Evolutionary conservation across 208 protist genomes (phyloP).

Genomic region (Acanthamoeba lenticulata): DNA sequence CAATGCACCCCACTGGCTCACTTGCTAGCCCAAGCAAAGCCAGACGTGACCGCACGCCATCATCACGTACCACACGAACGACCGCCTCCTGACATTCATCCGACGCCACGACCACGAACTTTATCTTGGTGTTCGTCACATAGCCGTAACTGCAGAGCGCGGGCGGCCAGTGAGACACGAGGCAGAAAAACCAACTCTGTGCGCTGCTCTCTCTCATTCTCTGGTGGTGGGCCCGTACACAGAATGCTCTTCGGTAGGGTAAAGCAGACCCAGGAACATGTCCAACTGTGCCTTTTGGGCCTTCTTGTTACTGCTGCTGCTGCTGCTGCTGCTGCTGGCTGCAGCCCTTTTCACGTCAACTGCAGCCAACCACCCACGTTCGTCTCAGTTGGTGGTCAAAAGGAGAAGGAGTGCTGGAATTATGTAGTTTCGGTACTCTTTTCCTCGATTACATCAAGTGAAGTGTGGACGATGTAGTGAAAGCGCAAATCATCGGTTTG

Average conservation of each 20-base stretch:
- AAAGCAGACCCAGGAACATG: constrained; percentile 70
- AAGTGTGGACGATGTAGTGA: constrained; percentile 75
- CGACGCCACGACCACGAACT: constrained; percentile 72
- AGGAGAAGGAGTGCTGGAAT: too few relatives aligned
- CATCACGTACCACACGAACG: constrained; percentile 39
- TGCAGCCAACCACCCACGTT: background rate
- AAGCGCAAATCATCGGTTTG: constrained; percentile 69
- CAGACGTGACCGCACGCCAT: background rate
- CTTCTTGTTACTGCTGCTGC: too few relatives aligned
- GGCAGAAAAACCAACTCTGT: background rate
- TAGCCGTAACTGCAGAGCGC: constrained; percentile 64
- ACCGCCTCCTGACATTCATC: constrained; percentile 63
- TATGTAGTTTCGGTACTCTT: too few relatives aligned
- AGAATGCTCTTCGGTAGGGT: constrained; percentile 74
- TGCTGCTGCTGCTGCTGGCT: too few relatives aligned
- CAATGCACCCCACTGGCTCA: too few relatives aligned
- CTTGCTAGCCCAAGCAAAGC: too few relatives aligned
- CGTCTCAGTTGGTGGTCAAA: background rate
- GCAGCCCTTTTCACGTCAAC: constrained; percentile 2
- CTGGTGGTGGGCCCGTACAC: too few relatives aligned
- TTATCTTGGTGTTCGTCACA: constrained; percentile 78
- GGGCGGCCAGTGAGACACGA: too few relatives aligned
- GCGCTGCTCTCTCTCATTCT: too few relatives aligned
- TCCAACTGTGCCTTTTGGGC: constrained; percentile 6
- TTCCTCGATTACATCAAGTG: constrained; percentile 75